phyloP scores from a whole-genome alignment of 768 basidiomycete species.

The Suillus brevipes region DNA sequence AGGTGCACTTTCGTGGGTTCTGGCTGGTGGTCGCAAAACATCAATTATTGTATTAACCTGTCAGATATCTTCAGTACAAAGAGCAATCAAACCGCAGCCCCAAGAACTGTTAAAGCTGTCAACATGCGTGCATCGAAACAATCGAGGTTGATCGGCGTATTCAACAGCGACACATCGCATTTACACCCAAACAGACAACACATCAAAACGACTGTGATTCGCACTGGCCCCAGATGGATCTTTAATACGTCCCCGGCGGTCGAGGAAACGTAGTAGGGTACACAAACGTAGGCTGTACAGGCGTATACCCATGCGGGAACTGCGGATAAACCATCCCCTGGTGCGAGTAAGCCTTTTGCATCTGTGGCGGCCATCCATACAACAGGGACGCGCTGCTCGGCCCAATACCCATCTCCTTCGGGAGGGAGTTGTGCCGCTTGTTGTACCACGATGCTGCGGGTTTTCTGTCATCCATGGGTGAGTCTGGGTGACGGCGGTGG shows the following conservation, averaged over 20 bases:
- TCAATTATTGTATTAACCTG: neutral
- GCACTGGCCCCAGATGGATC: neutral
- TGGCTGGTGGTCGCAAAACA: too few relatives aligned
- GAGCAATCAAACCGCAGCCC: neutral
- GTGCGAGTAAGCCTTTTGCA: neutral
- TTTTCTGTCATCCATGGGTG: conserved; percentile 15
- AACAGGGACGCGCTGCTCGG: conserved; percentile 22
- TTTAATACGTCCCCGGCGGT: conserved; percentile 8
- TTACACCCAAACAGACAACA: neutral
- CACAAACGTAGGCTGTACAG: conserved; percentile 17
- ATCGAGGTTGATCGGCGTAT: neutral
- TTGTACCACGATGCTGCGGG: conserved; percentile 33
- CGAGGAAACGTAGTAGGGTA: conserved; percentile 19
- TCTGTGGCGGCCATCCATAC: conserved; percentile 7
- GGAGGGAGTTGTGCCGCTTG: neutral
- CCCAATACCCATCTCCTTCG: conserved; percentile 21
- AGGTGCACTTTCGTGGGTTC: neutral
- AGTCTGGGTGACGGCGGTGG: conserved; percentile 11
- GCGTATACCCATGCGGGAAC: conserved; percentile 27
- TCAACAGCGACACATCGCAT: neutral
- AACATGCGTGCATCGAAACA: neutral
- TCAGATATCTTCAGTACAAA: neutral
- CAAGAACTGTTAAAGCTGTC: neutral
- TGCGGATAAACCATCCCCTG: conserved; percentile 1
- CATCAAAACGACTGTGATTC: neutral